Evolutionary conservation across 192 early-diverging fungal species (phyloP).

Genomic region (Gamsiella multidivaricata): DNA sequence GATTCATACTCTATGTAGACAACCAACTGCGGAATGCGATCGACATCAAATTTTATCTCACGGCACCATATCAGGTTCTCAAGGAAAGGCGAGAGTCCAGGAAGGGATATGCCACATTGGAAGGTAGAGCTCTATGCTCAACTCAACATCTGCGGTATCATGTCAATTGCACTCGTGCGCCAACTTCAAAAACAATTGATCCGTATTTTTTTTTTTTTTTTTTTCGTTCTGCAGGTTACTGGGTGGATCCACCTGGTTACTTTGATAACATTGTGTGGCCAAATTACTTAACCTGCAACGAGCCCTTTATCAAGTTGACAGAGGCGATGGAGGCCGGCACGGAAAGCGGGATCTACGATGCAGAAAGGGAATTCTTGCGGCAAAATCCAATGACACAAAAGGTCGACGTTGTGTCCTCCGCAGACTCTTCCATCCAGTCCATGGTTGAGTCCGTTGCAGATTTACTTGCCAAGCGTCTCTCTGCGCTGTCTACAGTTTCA

Average conservation of each 20-base stretch:
- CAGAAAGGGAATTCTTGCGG: not conserved
- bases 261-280: constrained; percentile 84
- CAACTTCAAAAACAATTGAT: too few relatives aligned
- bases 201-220: not conserved
- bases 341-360: constrained; percentile 13
- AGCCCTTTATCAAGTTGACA: constrained; percentile 43
- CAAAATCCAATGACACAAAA: constrained; percentile 23
- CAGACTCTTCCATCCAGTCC: constrained; percentile 5
- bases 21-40: constrained; percentile 53
- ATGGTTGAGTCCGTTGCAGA: constrained; percentile 32
- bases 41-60: constrained; percentile 68
- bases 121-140: constrained; percentile 61
- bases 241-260: constrained; percentile 81
- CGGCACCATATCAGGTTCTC: constrained; percentile 68
- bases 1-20: constrained; percentile 81
- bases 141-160: not conserved
- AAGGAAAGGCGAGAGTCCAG: constrained; percentile 72
- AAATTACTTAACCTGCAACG: constrained; percentile 66
- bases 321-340: constrained; percentile 29
- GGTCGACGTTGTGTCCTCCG: constrained; percentile 35
- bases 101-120: constrained; percentile 77
- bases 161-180: not conserved
- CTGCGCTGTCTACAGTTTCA: not conserved
- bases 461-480: constrained; percentile 13
- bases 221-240: constrained; percentile 58